Conservation (phyloP, 2,329 filamentous ascomycete species). For the Penicillium sp. region DNA sequence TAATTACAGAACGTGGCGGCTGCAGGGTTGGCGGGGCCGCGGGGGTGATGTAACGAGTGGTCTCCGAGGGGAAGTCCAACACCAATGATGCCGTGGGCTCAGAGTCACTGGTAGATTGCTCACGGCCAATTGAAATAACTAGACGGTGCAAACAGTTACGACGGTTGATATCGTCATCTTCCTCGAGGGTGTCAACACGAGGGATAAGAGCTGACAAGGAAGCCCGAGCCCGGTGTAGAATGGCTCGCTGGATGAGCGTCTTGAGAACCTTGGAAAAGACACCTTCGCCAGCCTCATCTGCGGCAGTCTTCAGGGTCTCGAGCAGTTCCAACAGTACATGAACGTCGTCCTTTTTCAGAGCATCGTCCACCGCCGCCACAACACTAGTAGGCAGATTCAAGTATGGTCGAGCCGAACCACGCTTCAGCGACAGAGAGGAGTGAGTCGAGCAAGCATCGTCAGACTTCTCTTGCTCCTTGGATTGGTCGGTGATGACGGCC, state of each 20-base stretch:
- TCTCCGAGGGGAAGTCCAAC: slow-evolving; percentile 49
- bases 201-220: slow-evolving; percentile 68
- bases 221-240: slow-evolving; percentile 65
- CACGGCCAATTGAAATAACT: slow-evolving; percentile 83
- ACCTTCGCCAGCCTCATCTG: slow-evolving; percentile 55
- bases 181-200: slow-evolving; percentile 67
- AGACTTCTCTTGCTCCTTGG: slow-evolving; percentile 63
- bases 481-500: slow-evolving; percentile 54
- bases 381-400: slow-evolving; percentile 62
- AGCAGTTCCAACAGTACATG: slow-evolving; percentile 49
- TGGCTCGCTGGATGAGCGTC: slow-evolving; percentile 47
- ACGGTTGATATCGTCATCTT: slow-evolving; percentile 86
- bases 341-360: slow-evolving; percentile 39
- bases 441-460: slow-evolving; percentile 70
- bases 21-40: slow-evolving; percentile 62
- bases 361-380: slow-evolving; percentile 40
- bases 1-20: slow-evolving; percentile 58
- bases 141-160: slow-evolving; percentile 90
- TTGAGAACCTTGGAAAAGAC: slow-evolving; percentile 59
- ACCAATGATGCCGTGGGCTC: slow-evolving; percentile 52
- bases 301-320: slow-evolving; percentile 52
- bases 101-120: slow-evolving; percentile 52
- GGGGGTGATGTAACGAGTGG: slow-evolving; percentile 71
- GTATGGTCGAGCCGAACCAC: slow-evolving; percentile 68
- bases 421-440: slow-evolving; percentile 66